Evolutionary conservation across 2,329 filamentous ascomycete genomes (phyloP).

Genomic region (Neoscytalidium dimidiatum): DNA sequence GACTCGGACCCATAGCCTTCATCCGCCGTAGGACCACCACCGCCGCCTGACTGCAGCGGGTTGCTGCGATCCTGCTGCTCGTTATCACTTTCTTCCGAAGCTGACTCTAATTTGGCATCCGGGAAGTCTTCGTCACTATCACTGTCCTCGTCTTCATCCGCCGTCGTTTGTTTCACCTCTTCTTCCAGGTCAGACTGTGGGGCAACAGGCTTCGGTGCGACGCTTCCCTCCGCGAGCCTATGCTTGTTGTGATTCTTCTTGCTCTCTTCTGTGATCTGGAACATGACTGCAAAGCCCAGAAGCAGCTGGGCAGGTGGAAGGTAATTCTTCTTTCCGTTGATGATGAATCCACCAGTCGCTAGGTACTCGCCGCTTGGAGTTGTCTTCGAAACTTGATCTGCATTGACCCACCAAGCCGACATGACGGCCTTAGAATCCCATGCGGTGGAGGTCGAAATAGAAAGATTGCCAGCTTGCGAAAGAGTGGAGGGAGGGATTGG

Average conservation of each 20-base stretch:
- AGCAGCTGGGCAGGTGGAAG: conserved; percentile 84
- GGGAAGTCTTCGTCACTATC: conserved; percentile 50
- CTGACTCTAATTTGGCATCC: conserved; percentile 40
- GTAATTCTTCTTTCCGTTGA: conserved; percentile 87
- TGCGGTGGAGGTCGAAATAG: conserved; percentile 81
- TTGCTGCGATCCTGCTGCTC: conserved; percentile 36
- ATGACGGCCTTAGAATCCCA: conserved; percentile 98
- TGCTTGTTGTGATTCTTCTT: conserved; percentile 79
- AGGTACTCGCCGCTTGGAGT: conserved; percentile 79
- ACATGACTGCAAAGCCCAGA: conserved; percentile 84
- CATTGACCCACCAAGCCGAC: conserved; percentile 93
- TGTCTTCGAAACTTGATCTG: conserved; percentile 87
- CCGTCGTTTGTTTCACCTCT: conserved; percentile 25
- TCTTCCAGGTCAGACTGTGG: conserved; percentile 20
- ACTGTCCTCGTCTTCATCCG: conserved; percentile 31
- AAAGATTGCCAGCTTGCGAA: conserved; percentile 82
- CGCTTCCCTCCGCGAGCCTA: conserved; percentile 50
- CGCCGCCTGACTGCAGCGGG: conserved; percentile 38
- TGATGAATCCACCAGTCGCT: conserved; percentile 73
- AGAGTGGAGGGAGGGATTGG: conserved; percentile 91
- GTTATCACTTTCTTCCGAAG: conserved; percentile 39
- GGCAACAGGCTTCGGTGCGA: conserved; percentile 21
- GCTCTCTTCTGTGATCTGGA: conserved; percentile 86
- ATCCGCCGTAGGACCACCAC: not conserved
- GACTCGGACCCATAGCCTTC: conserved; percentile 14